Evolutionary conservation across 75 land plant genomes (phyloP).

Genomic region (Selaginella tamariscina): DNA sequence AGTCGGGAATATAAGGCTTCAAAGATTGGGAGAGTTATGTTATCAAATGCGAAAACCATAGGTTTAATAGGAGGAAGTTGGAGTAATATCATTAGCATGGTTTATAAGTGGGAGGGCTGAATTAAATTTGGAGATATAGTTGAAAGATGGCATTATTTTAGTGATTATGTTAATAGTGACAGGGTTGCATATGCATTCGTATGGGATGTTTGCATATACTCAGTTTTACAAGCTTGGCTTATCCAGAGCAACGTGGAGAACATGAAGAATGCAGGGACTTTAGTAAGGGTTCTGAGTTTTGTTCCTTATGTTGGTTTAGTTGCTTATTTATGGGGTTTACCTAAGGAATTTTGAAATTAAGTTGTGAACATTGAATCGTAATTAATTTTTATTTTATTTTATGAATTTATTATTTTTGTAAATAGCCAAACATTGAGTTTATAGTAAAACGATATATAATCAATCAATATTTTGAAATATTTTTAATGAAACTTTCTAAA

Average conservation of each 20-base stretch:
- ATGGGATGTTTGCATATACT: slow-evolving; percentile 77
- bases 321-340: slow-evolving; percentile 53
- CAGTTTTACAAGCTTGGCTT: slow-evolving; percentile 87
- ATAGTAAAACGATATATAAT: too few relatives aligned
- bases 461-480: too few relatives aligned
- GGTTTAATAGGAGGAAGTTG: slow-evolving; percentile 53
- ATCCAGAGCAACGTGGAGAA: slow-evolving; percentile 53
- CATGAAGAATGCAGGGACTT: neutral
- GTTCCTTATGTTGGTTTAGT: slow-evolving; percentile 76
- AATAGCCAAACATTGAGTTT: too few relatives aligned
- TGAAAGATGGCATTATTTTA: slow-evolving; percentile 63
- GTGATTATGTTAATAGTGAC: slow-evolving; percentile 52
- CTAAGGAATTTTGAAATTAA: too few relatives aligned
- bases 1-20: slow-evolving; percentile 19
- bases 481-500: too few relatives aligned
- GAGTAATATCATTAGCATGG: slow-evolving; percentile 56
- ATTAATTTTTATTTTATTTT: too few relatives aligned
- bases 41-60: slow-evolving; percentile 38
- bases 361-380: too few relatives aligned
- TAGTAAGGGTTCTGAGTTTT: slow-evolving; percentile 46
- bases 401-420: too few relatives aligned
- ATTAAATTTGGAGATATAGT: slow-evolving; percentile 51
- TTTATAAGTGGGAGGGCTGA: slow-evolving; percentile 45
- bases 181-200: slow-evolving; percentile 90
- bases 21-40: slow-evolving; percentile 24